Conservation (phyloP, 164 flowering plant species). For the Vitis vinifera region DNA sequence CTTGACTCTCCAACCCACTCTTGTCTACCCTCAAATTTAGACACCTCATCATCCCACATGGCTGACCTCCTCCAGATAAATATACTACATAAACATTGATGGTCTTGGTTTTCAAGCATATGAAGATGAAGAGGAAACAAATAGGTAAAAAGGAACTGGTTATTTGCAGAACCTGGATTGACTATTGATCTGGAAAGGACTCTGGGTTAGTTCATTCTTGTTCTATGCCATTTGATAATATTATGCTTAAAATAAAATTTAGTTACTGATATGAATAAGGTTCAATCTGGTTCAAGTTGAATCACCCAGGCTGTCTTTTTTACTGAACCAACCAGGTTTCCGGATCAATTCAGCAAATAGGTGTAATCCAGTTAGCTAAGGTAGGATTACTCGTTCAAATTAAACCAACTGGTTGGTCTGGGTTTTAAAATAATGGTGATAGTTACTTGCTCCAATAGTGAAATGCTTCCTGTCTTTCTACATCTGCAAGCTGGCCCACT, state of each 20-base stretch:
- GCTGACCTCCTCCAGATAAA: too few species aligned
- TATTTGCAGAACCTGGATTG: not conserved
- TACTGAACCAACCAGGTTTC: not conserved
- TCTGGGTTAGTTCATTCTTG: not conserved
- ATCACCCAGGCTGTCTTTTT: too few species aligned
- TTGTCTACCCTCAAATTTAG: too few species aligned
- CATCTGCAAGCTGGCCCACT: not conserved
- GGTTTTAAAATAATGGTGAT: not conserved
- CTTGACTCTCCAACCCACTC: too few species aligned
- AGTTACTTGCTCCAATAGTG: not conserved
- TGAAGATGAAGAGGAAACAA: too few species aligned
- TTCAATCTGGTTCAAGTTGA: not conserved
- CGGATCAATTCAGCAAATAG: not conserved
- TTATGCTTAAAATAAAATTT: not conserved
- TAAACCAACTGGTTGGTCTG: not conserved
- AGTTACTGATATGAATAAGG: not conserved
- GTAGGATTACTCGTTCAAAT: not conserved
- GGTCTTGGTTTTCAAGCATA: too few species aligned
- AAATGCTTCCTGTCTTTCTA: not conserved
- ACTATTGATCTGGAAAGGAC: not conserved
- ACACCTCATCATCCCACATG: too few species aligned
- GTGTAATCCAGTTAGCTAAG: not conserved
- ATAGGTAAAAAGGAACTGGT: too few species aligned
- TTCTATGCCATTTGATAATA: not conserved
- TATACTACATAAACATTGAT: too few species aligned